These are phyloP conservation scores for Apostasia shenzhenica DNA, from an alignment of 106 monocot species.

Conservation along the genomic window DNA sequence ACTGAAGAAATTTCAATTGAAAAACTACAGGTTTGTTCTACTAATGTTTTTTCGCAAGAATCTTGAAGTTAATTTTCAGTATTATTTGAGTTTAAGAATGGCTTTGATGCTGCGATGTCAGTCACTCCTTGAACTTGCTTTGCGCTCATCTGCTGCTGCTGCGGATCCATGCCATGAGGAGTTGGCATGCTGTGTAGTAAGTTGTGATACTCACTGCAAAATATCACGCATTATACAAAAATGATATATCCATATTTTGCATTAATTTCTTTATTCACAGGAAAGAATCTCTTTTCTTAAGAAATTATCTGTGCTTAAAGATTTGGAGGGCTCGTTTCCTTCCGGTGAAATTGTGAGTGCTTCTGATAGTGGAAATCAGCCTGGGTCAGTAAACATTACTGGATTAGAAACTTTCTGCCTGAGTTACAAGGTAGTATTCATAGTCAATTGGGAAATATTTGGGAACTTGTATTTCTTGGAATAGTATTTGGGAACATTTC, in stretches of 20 bases:
- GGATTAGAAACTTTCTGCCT: conserved; percentile 90
- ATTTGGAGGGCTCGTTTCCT: conserved; percentile 23
- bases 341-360: conserved; percentile 22
- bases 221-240: conserved; percentile 3
- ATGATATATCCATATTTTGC: background rate
- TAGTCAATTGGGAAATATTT: background rate
- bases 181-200: conserved; percentile 88
- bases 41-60: background rate
- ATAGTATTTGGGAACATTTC: background rate
- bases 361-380: conserved; percentile 24
- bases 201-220: conserved; percentile 7
- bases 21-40: conserved; percentile 68
- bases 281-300: conserved; percentile 78
- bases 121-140: conserved; percentile 95
- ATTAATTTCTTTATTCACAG: conserved; percentile 26
- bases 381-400: conserved; percentile 49
- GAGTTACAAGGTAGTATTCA: conserved; percentile 66
- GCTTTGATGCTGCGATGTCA: conserved; percentile 22
- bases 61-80: conserved; percentile 2
- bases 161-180: conserved; percentile 94
- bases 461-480: background rate
- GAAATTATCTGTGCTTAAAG: conserved; percentile 55
- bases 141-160: conserved; percentile 90
- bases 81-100: conserved; percentile 7
- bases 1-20: conserved; percentile 89